Evolutionary conservation across 345 rosid genomes (phyloP).

Genomic region (Sisymbrium altissimum): DNA sequence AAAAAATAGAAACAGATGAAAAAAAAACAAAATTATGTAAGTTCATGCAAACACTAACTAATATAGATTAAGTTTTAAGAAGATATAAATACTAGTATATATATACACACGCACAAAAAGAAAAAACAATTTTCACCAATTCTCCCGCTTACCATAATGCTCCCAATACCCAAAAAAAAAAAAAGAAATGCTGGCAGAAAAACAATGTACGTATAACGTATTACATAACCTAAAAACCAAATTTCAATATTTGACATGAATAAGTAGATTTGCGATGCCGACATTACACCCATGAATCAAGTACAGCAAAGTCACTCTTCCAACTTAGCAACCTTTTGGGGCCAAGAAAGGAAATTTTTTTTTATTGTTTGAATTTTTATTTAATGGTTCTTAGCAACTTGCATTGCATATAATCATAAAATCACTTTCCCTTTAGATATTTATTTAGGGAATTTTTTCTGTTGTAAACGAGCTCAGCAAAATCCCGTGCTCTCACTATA

Average conservation of each 20-base stretch:
- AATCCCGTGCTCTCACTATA: not conserved
- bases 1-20: not conserved
- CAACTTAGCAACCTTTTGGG: not conserved
- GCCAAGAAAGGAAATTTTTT: not conserved
- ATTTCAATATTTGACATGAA: not conserved
- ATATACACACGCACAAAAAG: too few species aligned
- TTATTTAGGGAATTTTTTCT: not conserved
- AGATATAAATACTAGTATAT: not conserved
- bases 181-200: not conserved
- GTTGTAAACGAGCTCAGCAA: conserved; percentile 7
- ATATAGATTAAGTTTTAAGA: not conserved
- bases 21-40: not conserved
- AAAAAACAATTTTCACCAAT: not conserved
- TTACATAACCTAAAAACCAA: not conserved
- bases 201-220: not conserved
- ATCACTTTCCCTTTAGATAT: not conserved
- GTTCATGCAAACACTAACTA: not conserved
- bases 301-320: not conserved
- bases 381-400: not conserved
- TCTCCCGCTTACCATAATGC: not conserved
- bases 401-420: conserved; percentile 2
- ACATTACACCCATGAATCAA: conserved; percentile 12
- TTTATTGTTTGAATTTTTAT: not conserved
- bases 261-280: conserved; percentile 15
- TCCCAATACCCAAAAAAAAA: too few species aligned